Conservation (phyloP, 345 rosid species). For the Brassica juncea region DNA sequence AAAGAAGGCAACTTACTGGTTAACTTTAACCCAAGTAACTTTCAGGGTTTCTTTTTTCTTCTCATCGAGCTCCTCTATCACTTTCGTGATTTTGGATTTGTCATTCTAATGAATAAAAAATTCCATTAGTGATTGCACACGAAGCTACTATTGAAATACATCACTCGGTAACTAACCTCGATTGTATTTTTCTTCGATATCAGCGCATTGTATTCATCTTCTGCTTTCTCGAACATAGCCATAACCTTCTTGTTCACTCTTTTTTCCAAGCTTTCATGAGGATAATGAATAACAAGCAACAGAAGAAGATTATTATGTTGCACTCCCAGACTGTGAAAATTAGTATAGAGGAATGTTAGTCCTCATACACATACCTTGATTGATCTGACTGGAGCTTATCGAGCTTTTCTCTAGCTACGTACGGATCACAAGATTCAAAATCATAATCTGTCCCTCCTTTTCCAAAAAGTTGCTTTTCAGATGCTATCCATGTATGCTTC, state of each 20-base stretch:
- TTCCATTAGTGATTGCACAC: constrained; percentile 17
- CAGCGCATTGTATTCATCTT: constrained; percentile 91
- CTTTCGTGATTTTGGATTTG: constrained; percentile 89
- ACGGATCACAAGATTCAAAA: constrained; percentile 70
- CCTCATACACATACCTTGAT: constrained; percentile 57
- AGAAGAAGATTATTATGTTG: constrained; percentile 15
- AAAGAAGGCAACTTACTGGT: constrained; percentile 50
- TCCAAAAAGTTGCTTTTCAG: constrained; percentile 94
- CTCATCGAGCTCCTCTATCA: constrained; percentile 97
- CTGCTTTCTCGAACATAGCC: constrained; percentile 99
- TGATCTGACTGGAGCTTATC: constrained; percentile 85
- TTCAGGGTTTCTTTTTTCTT: constrained; percentile 94
- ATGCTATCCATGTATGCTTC: constrained; percentile 92
- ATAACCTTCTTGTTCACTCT: constrained; percentile 98
- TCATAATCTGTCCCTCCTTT: constrained; percentile 96
- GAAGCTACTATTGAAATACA: constrained; percentile 17
- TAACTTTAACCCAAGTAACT: constrained; percentile 99
- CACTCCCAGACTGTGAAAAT: constrained; percentile 6
- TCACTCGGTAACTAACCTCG: constrained; percentile 56
- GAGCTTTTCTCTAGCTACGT: constrained; percentile 76
- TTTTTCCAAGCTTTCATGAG: constrained; percentile 75
- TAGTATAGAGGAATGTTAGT: constrained; percentile 1
- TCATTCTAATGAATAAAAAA: constrained; percentile 58
- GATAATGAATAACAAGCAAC: constrained; percentile 13
- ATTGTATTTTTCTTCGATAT: constrained; percentile 87